These are phyloP conservation scores for Acanthochlamys bracteata DNA, from an alignment of 106 monocot species.

Conservation along the genomic window DNA sequence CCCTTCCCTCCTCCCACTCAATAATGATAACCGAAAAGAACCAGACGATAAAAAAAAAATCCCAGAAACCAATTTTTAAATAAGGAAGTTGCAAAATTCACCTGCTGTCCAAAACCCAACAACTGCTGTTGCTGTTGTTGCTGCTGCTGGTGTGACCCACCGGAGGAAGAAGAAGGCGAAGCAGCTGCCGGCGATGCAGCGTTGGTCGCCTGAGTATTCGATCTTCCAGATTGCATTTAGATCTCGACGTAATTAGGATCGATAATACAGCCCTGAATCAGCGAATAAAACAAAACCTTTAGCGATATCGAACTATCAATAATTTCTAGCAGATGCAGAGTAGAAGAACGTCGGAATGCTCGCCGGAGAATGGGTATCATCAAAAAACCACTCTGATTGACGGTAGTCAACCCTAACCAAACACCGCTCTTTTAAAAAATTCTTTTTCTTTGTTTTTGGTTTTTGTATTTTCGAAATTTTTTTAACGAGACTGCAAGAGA, in stretches of 20 bases:
- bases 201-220: conserved; percentile 13
- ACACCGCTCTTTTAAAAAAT: no score
- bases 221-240: conserved; percentile 19
- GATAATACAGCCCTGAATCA: background rate
- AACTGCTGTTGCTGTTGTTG: conserved; percentile 39
- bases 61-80: background rate
- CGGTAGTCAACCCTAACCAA: conserved; percentile 26
- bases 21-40: background rate
- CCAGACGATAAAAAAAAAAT: background rate
- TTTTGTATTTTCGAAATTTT: background rate
- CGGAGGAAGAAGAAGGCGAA: conserved; percentile 50
- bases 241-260: background rate
- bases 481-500: no score
- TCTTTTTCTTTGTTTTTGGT: conserved; percentile 7
- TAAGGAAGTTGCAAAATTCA: conserved; percentile 26
- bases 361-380: background rate
- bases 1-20: background rate
- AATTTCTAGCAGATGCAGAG: background rate
- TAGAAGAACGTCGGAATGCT: background rate
- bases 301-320: no score
- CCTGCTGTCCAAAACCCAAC: conserved; percentile 38
- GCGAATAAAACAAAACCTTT: background rate
- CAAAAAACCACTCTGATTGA: background rate
- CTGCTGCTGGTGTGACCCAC: conserved; percentile 22
- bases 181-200: conserved; percentile 21